A percentile compares a stretch with the other conserved stretches of the same genome.
Evolutionary conservation across 2,329 filamentous ascomycete genomes (phyloP).

Genomic region (Capronia coronata): DNA sequence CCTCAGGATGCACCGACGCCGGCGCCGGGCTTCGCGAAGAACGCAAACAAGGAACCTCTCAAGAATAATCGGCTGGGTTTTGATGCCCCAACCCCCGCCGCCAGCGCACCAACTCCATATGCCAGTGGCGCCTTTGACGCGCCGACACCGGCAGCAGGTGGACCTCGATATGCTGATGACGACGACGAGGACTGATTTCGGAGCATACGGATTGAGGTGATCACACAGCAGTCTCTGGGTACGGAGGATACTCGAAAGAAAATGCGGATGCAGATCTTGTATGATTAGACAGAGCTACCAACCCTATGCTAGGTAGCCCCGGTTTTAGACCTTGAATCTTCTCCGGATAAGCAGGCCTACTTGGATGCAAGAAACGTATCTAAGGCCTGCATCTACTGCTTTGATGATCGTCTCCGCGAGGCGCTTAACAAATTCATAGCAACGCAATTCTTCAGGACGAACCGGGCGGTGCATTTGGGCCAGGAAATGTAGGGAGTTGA

Average conservation of each 20-base stretch:
- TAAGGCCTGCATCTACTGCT: too few relatives aligned
- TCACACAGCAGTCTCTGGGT: too few relatives aligned
- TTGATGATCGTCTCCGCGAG: too few relatives aligned
- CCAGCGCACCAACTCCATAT: slow-evolving; percentile 52
- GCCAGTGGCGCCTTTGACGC: slow-evolving; percentile 48
- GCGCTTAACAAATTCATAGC: too few relatives aligned
- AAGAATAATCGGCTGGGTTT: slow-evolving; percentile 22
- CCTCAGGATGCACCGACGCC: slow-evolving; percentile 46
- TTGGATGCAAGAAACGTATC: too few relatives aligned
- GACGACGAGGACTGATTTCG: slow-evolving; percentile 27
- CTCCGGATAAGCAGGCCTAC: too few relatives aligned
- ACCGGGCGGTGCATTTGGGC: too few relatives aligned
- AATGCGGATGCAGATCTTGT: background rate
- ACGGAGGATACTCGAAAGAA: too few relatives aligned
- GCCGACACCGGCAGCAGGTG: slow-evolving; percentile 29
- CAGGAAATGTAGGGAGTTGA: too few relatives aligned
- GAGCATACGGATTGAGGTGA: background rate
- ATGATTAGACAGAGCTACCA: background rate
- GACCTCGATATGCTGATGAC: slow-evolving; percentile 28
- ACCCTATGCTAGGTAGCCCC: too few relatives aligned
- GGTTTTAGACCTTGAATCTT: too few relatives aligned
- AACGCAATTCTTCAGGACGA: too few relatives aligned
- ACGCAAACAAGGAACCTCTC: slow-evolving; percentile 25
- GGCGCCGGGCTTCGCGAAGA: slow-evolving; percentile 32
- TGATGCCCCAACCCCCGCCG: slow-evolving; percentile 29